These are phyloP conservation scores for Magnusiomyces paraingens DNA, from an alignment of 1,139 yeast species.

Conservation along the genomic window DNA sequence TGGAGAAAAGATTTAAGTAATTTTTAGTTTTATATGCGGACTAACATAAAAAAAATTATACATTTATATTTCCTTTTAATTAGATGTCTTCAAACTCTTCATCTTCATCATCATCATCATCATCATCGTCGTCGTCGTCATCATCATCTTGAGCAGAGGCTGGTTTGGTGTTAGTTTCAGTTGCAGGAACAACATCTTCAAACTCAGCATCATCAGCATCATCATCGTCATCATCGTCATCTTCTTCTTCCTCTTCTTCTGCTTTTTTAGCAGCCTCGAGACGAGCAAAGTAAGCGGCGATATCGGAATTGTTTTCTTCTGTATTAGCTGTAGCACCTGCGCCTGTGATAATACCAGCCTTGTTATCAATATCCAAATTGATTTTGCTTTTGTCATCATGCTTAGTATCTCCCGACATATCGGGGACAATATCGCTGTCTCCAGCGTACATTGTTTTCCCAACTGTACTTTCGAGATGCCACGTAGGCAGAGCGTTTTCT, in stretches of 20 bases:
- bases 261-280: neutral
- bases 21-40: neutral
- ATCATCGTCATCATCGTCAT: slow-evolving; percentile 36
- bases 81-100: slow-evolving; percentile 47
- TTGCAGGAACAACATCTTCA: slow-evolving; percentile 49
- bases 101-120: slow-evolving; percentile 32
- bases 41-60: neutral
- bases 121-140: slow-evolving; percentile 26
- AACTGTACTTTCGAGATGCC: slow-evolving; percentile 91
- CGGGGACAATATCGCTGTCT: slow-evolving; percentile 20
- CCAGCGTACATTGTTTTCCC: slow-evolving; percentile 40
- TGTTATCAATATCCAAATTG: no score
- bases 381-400: neutral
- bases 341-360: no score
- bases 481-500: slow-evolving; percentile 91
- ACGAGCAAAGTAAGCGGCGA: slow-evolving; percentile 3
- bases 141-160: slow-evolving; percentile 21
- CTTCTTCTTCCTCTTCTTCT: slow-evolving; percentile 41
- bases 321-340: neutral
- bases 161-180: slow-evolving; percentile 36
- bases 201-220: slow-evolving; percentile 62
- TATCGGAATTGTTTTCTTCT: neutral
- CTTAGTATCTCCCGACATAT: neutral
- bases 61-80: neutral
- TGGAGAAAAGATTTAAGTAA: slow-evolving; percentile 36